Evolutionary conservation across 225 moss, liverwort and hornwort genomes (phyloP), one percentile per base, ranked within the genome.

Genomic region (Polytrichum formosum): DNA sequence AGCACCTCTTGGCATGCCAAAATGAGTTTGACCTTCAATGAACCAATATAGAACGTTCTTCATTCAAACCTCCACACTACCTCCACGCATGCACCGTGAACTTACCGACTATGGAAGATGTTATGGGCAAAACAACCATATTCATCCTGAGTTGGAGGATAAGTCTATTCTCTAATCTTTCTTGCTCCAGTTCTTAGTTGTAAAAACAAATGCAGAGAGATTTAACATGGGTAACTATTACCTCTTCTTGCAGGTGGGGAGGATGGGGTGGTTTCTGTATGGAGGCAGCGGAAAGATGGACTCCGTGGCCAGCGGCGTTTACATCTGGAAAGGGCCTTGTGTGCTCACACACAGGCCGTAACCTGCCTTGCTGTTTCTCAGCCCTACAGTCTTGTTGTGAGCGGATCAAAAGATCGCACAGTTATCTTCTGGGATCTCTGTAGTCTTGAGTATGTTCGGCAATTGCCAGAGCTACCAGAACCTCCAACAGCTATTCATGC

Each of bases 341-440:
- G 92, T 81, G 94, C 88, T 46, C 94, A 94, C 76, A 91, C 88
- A 18, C 85, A 81, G 73, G 67, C 78, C 26, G 88, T 94, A 53
- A 89, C 91, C 62, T 94, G 94, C 77, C 82, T 94, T 33, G 88
- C 90, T 17, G 94, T 94, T 27, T 94, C 90, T 68, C 94, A 94
- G 70, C 94, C 94, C 33, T 94, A 92, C 72, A 94, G 92, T 81
- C 81, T 94, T 63, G 83, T 94, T 67, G 94, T 94, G 19, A 91
- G 90, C 80, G 94, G 94, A 21, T 94, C 94, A 63, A 74, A 78
- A 67, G 94, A 94, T 73, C 83, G 85, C 55, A 91, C 84, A 59
- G 90, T 94, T 59, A 94, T 94, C 74, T 94, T 94, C 74, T 94
- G 94, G 94, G 94, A 94, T 70, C 78, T 94, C 67, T 82, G 79